Conservation (phyloP, 2,329 filamentous ascomycete genomes). For the Colletotrichum destructivum region DNA sequence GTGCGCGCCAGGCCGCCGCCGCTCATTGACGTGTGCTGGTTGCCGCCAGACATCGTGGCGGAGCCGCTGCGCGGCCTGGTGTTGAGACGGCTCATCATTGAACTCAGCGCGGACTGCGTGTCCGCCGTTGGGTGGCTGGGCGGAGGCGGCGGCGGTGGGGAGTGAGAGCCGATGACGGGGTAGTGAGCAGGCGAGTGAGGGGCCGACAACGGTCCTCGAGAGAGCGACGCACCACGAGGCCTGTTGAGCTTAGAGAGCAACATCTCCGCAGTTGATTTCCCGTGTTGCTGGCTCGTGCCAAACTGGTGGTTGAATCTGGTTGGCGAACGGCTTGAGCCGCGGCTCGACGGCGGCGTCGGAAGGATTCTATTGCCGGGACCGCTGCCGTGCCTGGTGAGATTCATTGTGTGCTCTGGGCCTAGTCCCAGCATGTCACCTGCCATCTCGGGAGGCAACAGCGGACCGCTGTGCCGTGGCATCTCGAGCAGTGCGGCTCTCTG, state of each 20-base stretch:
- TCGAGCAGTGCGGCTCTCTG: constrained; percentile 47
- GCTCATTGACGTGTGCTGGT: constrained; percentile 34
- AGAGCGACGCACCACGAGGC: constrained; percentile 20
- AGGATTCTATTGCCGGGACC: constrained; percentile 27
- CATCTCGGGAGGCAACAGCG: constrained; percentile 31
- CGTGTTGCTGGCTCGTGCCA: neutral
- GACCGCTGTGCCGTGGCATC: constrained; percentile 27
- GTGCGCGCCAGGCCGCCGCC: constrained; percentile 14
- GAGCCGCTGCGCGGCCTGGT: constrained; percentile 47
- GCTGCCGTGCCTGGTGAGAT: constrained; percentile 22
- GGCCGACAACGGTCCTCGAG: constrained; percentile 1
- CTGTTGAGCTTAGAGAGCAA: constrained; percentile 39
- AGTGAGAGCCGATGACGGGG: constrained; percentile 44
- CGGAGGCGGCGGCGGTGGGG: constrained; percentile 50
- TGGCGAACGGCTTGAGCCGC: constrained; percentile 51
- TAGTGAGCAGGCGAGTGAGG: constrained; percentile 8
- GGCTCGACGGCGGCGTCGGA: constrained; percentile 52
- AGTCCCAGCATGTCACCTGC: neutral
- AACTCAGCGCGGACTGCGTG: constrained; percentile 47
- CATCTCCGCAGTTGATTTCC: constrained; percentile 39
- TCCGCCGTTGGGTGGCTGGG: constrained; percentile 42
- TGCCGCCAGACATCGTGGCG: constrained; percentile 30
- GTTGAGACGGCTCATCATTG: constrained; percentile 54
- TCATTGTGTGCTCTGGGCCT: neutral
- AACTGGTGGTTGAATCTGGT: constrained; percentile 39